Base-by-base conservation (phyloP, 192 early-diverging fungal genomes). In the Ramicandelaber brevisporus region DNA sequence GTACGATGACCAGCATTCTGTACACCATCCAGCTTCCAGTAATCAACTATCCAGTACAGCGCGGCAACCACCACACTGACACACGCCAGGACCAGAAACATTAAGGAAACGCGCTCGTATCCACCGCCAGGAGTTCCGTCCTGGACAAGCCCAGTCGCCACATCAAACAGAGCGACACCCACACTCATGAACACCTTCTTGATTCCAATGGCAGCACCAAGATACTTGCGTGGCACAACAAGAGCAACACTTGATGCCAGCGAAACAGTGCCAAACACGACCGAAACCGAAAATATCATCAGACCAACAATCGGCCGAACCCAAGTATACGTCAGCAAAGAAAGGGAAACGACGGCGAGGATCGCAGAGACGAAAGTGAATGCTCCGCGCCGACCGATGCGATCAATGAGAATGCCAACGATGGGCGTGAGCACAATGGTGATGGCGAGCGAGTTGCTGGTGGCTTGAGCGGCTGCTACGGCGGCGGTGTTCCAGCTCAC, bases 341-440 rank as follows among this genome's bases (percentile, higher is more conserved):
- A 9, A 1, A 32, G 19, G 3, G 31, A 8, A 7, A 32, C 14
- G 8, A 36, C 2, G 4, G 29, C 5, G 10, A 27, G 10, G 9
- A 36, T 7, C 11, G 26, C 24, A 0, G 26, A 22, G 34, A 18
- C 2, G 11, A 36, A 9, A 15, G 25, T 17, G 17, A 57, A 36
- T 12, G 27, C 21, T 6, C 42, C 30, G 12, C 48, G 48, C 2
- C 6, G 13, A 1, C 54, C 54, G 27, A 47, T 36, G 1, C 22
- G 31, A 14, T 57, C 48, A 31, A 57, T 48, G 16, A 46, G 23
- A 17, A 48, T 27, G 20, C 54, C 54, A 14, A 52, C 21, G 17
- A 53, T 0, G 14, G 54, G 49, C 1, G 54, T 41, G n/a, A 35
- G 43, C 10, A 48, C 50, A 36, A 53, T 48, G 14, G 54, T 48